phyloP scores from a whole-genome alignment of 352 stramenopile genomes.

The Phytopythium litorale region DNA sequence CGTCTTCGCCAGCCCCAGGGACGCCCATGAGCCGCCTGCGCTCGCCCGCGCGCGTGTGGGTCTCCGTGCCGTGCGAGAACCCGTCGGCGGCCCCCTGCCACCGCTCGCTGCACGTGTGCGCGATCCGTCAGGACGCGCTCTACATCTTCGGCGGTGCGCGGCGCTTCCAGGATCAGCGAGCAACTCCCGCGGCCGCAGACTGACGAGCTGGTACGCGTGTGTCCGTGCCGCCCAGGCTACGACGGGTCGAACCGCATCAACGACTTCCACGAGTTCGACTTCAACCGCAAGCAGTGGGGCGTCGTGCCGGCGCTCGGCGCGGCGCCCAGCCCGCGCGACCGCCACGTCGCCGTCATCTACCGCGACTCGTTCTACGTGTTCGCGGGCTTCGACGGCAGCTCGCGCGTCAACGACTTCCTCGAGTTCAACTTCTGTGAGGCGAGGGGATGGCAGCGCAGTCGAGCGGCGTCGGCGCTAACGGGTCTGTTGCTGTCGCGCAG shows the following conservation, averaged over 20 bases:
- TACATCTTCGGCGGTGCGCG: slow-evolving; percentile 88
- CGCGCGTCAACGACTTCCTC: slow-evolving; percentile 94
- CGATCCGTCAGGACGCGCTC: slow-evolving; percentile 88
- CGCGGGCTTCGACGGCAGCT: slow-evolving; percentile 91
- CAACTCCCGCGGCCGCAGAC: too few relatives aligned
- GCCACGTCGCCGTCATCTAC: slow-evolving; percentile 93
- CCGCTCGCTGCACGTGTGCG: slow-evolving; percentile 92
- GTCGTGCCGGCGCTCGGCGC: slow-evolving; percentile 60
- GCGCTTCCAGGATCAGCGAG: not conserved
- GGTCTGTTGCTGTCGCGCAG: slow-evolving; percentile 18
- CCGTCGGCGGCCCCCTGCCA: slow-evolving; percentile 84
- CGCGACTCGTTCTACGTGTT: slow-evolving; percentile 95
- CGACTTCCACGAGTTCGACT: slow-evolving; percentile 93
- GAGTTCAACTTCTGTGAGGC: slow-evolving; percentile 92
- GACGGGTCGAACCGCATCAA: slow-evolving; percentile 91
- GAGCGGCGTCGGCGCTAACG: not conserved
- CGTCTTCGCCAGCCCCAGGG: not conserved
- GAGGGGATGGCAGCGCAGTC: not conserved
- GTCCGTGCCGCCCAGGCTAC: slow-evolving; percentile 55
- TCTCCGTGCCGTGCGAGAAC: slow-evolving; percentile 76
- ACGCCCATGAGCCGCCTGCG: slow-evolving; percentile 13
- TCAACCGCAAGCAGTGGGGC: slow-evolving; percentile 78
- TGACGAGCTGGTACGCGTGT: not conserved
- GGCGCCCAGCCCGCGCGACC: slow-evolving; percentile 89
- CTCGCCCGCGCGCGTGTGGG: slow-evolving; percentile 60